These are phyloP conservation scores for Aaosphaeria pasadenensis DNA, from an alignment of 2,329 filamentous ascomycete genomes.

Conservation along the genomic window DNA sequence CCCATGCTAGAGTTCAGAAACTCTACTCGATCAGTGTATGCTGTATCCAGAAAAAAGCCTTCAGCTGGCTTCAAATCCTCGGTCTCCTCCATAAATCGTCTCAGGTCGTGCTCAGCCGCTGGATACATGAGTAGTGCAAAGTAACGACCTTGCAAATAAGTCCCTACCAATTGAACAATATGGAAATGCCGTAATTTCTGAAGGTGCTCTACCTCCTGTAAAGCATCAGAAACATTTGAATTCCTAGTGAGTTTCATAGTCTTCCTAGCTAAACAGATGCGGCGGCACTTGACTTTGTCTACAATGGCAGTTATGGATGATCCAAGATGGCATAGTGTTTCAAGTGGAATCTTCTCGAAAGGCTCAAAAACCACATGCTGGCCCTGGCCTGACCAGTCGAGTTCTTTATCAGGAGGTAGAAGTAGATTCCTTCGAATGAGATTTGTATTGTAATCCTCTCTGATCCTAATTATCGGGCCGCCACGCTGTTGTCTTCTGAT, in stretches of 20 bases:
- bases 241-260: constrained; percentile 10
- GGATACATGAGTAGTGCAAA: constrained; percentile 19
- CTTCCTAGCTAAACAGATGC: constrained; percentile 15
- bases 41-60: background rate
- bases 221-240: constrained; percentile 4
- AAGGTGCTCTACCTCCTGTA: constrained; percentile 14
- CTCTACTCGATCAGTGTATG: background rate
- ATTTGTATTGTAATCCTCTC: no score
- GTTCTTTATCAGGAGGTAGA: constrained; percentile 7
- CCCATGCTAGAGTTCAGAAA: background rate
- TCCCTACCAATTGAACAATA: constrained; percentile 16
- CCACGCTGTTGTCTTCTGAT: no score
- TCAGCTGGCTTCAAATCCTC: constrained; percentile 6
- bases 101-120: constrained; percentile 10
- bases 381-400: constrained; percentile 21
- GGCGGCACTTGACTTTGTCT: constrained; percentile 13
- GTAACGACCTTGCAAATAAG: constrained; percentile 8
- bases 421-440: background rate
- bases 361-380: constrained; percentile 15
- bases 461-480: no score
- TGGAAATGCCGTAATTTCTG: constrained; percentile 13
- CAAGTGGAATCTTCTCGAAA: constrained; percentile 9
- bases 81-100: constrained; percentile 1
- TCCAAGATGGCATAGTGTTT: constrained; percentile 4
- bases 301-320: constrained; percentile 7